These are phyloP conservation scores for Hydnomerulius pinastri DNA, from an alignment of 768 basidiomycete genomes.

Conservation along the genomic window DNA sequence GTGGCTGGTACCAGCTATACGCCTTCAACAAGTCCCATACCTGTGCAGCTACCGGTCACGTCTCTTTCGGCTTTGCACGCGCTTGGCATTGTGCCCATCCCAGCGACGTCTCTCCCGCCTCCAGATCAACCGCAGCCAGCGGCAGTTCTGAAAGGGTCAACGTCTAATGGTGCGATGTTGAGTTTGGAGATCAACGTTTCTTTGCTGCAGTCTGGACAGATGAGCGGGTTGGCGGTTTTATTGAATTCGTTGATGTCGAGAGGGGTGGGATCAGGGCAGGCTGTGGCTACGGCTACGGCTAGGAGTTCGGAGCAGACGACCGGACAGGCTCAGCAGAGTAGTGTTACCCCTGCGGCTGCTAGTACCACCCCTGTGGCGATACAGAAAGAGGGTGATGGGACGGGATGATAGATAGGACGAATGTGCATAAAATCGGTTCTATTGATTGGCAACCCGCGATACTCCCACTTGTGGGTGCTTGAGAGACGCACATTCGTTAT, in stretches of 20 bases:
- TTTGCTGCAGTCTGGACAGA: slow-evolving; percentile 70
- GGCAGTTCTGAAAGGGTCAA: slow-evolving; percentile 75
- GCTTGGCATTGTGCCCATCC: slow-evolving; percentile 73
- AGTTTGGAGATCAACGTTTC: slow-evolving; percentile 81
- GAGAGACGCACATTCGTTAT: too few relatives aligned
- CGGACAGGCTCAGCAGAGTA: slow-evolving; percentile 18
- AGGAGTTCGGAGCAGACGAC: slow-evolving; percentile 11
- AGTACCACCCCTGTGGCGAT: slow-evolving; percentile 6
- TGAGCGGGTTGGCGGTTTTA: slow-evolving; percentile 72
- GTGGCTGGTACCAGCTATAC: slow-evolving; percentile 31
- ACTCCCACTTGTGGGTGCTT: too few relatives aligned
- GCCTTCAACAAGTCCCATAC: slow-evolving; percentile 40
- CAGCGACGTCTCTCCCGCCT: slow-evolving; percentile 51
- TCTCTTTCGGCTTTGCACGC: slow-evolving; percentile 60
- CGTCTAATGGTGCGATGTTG: slow-evolving; percentile 69
- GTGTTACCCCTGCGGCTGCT: slow-evolving; percentile 8
- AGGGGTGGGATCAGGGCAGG: slow-evolving; percentile 27
- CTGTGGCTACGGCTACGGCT: slow-evolving; percentile 3
- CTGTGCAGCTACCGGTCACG: slow-evolving; percentile 70
- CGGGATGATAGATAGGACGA: slow-evolving; percentile 28
- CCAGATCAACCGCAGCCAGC: slow-evolving; percentile 65
- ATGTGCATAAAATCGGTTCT: too few relatives aligned
- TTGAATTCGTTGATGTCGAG: slow-evolving; percentile 71
- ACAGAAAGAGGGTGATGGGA: slow-evolving; percentile 21
- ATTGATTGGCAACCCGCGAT: too few relatives aligned